Percentiles rank a stretch among this genome's conserved stretches.
Evolutionary conservation across 139 green algal species (phyloP).

Genomic region (Haematococcus lacustris): DNA sequence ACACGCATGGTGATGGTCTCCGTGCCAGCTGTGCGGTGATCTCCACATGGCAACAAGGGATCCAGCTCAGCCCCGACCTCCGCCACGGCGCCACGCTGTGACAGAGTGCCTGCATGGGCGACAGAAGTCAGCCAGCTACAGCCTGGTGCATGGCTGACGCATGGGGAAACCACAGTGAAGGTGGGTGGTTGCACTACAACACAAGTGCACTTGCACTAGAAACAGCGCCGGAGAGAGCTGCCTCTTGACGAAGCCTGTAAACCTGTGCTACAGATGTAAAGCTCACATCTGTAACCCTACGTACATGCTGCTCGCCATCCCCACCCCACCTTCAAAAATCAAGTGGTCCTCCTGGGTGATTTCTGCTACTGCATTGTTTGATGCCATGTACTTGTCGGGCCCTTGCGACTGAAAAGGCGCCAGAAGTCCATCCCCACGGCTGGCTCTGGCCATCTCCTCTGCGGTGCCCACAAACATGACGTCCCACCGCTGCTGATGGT

Average conservation of each 20-base stretch:
- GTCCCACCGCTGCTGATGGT: constrained; percentile 47
- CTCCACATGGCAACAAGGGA: constrained; percentile 27
- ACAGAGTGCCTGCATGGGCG: constrained; percentile 58
- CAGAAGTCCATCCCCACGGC: too few relatives aligned
- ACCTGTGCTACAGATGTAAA: too few relatives aligned
- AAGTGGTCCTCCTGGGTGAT: not conserved
- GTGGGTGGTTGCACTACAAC: too few relatives aligned
- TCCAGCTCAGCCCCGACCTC: constrained; percentile 43
- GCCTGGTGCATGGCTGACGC: too few relatives aligned
- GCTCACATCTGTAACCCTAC: too few relatives aligned
- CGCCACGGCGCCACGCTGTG: constrained; percentile 43
- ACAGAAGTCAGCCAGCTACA: too few relatives aligned
- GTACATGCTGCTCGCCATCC: too few relatives aligned
- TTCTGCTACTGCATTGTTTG: not conserved
- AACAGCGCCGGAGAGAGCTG: too few relatives aligned
- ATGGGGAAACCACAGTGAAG: too few relatives aligned
- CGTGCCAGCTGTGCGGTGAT: constrained; percentile 35
- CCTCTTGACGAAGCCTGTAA: too few relatives aligned
- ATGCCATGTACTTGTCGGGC: constrained; percentile 7
- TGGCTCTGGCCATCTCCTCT: too few relatives aligned
- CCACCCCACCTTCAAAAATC: constrained; percentile 25
- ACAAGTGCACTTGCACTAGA: too few relatives aligned
- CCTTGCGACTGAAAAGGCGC: not conserved
- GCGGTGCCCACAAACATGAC: constrained; percentile 22
- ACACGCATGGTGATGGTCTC: constrained; percentile 80